Percentiles rank a stretch among this genome's conserved stretches.
These are phyloP conservation scores for Vitis riparia DNA, from an alignment of 164 flowering plant genomes.

Conservation along the genomic window DNA sequence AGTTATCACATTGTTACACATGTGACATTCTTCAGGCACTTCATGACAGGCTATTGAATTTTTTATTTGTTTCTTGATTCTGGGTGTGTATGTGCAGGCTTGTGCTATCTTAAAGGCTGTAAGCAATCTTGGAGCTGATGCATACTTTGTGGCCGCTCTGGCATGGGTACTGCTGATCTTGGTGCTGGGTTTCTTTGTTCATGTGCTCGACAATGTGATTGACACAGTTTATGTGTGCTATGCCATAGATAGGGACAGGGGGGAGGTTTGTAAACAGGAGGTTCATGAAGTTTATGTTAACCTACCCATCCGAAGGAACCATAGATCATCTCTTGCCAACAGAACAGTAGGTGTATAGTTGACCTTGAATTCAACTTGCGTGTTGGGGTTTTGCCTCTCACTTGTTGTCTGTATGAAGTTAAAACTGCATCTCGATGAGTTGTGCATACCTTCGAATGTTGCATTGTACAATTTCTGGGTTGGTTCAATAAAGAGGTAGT, in stretches of 20 bases:
- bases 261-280: conserved; percentile 77
- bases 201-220: conserved; percentile 77
- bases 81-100: conserved; percentile 42
- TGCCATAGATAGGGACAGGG: conserved; percentile 87
- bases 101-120: conserved; percentile 64
- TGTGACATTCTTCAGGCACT: neutral
- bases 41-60: neutral
- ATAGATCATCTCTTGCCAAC: conserved; percentile 31
- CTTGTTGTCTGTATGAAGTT: conserved; percentile 19
- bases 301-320: conserved; percentile 67
- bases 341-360: conserved; percentile 39
- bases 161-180: conserved; percentile 63
- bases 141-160: conserved; percentile 59
- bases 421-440: conserved; percentile 5
- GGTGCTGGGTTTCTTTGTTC: conserved; percentile 71
- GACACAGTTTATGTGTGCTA: conserved; percentile 87
- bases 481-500: conserved; percentile 18
- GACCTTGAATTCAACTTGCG: neutral
- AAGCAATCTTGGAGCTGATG: conserved; percentile 51
- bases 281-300: conserved; percentile 83
- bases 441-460: conserved; percentile 18
- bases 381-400: conserved; percentile 5
- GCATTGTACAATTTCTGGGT: conserved; percentile 18
- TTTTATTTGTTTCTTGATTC: neutral
- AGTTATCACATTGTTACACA: neutral